These are phyloP conservation scores for Penicillium angulare DNA, from an alignment of 495 filamentous ascomycete species.

Conservation along the genomic window DNA sequence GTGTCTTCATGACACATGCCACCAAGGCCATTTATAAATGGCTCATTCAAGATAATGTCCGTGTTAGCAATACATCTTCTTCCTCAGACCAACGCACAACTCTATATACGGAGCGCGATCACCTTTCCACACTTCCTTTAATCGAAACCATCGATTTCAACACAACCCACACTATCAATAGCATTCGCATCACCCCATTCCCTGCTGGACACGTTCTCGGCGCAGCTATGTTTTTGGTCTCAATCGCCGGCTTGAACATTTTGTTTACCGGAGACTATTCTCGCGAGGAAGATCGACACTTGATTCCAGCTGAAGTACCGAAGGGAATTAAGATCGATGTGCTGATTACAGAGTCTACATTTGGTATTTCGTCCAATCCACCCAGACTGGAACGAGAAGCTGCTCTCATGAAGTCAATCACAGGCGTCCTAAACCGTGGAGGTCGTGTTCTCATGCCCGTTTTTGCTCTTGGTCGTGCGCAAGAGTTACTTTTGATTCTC, in stretches of 20 bases:
- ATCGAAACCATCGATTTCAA: slow-evolving; percentile 99
- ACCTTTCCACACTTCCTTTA: slow-evolving; percentile 82
- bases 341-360: slow-evolving; percentile 95
- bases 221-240: slow-evolving; percentile 97
- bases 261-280: slow-evolving; percentile 98
- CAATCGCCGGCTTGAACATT: slow-evolving; percentile 93
- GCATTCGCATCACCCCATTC: slow-evolving; percentile 93
- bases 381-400: slow-evolving; percentile 88
- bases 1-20: slow-evolving; percentile 98
- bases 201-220: slow-evolving; percentile 96
- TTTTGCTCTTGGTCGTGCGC: slow-evolving; percentile 88
- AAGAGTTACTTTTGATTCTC: slow-evolving; percentile 89
- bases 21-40: slow-evolving; percentile 99
- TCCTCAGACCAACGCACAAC: slow-evolving; percentile 71
- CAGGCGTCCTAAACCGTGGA: slow-evolving; percentile 81
- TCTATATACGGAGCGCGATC: slow-evolving; percentile 92
- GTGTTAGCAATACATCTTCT: slow-evolving; percentile 75
- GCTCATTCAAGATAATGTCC: slow-evolving; percentile 94
- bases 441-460: slow-evolving; percentile 93
- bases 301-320: slow-evolving; percentile 87
- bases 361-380: slow-evolving; percentile 87
- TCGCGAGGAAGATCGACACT: slow-evolving; percentile 87
- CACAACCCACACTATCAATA: slow-evolving; percentile 93
- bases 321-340: slow-evolving; percentile 85
- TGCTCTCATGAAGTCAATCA: slow-evolving; percentile 91